Conservation (phyloP, 257 asterid genomes). For the Solanum pinnatisectum region DNA sequence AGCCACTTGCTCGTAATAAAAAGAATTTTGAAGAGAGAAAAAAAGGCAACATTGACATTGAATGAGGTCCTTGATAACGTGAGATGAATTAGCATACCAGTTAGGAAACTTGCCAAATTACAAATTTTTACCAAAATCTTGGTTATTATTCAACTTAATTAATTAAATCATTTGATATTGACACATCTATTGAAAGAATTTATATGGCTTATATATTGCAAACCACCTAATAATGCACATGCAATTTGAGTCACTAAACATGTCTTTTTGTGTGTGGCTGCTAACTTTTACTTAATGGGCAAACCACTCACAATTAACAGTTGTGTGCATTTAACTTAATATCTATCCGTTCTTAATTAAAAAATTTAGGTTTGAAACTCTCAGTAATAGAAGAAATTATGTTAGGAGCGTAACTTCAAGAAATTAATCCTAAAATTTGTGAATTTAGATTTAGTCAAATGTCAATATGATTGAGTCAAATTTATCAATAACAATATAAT, state of each 20-base stretch:
- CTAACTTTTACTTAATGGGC: neutral
- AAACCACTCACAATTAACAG: neutral
- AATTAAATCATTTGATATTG: neutral
- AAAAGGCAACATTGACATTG: neutral
- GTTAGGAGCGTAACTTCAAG: neutral
- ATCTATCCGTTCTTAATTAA: neutral
- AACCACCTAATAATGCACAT: neutral
- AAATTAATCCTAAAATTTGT: neutral
- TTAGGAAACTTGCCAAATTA: neutral
- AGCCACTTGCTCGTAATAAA: too few relatives aligned
- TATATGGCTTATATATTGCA: neutral
- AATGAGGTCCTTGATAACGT: neutral
- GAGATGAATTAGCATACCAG: neutral
- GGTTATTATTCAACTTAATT: neutral
- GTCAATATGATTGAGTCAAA: neutral
- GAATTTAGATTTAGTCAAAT: neutral
- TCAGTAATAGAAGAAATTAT: neutral
- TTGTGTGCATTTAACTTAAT: neutral
- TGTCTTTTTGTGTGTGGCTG: neutral
- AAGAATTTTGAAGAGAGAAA: neutral
- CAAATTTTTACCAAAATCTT: neutral
- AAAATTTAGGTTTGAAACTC: fast-evolving
- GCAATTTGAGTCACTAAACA: neutral
- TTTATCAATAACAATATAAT: neutral
- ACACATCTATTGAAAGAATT: neutral